phyloP scores from a whole-genome alignment of 306 rosid genomes.

The Cyamopsis tetragonoloba region DNA sequence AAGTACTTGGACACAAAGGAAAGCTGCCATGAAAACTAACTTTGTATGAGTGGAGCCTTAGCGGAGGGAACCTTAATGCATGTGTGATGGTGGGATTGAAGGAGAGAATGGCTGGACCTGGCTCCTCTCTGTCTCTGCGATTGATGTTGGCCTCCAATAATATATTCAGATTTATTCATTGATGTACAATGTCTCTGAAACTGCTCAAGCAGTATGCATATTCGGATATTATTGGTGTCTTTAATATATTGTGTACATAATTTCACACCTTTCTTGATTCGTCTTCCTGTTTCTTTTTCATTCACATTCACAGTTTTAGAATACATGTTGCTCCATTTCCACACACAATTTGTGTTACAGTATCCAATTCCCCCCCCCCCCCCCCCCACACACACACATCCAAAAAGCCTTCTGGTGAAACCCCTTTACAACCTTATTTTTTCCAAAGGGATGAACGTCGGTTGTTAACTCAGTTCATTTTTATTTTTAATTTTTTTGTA shows the following conservation, averaged over 20 bases:
- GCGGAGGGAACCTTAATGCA: background rate
- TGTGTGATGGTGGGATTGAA: background rate
- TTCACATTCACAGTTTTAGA: no score
- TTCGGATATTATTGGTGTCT: background rate
- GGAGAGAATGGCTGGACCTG: background rate
- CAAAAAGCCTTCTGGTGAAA: no score
- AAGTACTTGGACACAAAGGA: slow-evolving; percentile 2
- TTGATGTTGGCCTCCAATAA: background rate
- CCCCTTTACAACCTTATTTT: no score
- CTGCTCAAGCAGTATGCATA: background rate
- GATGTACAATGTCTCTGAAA: slow-evolving; percentile 1
- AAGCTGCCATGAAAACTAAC: slow-evolving; percentile 6
- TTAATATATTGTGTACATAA: background rate
- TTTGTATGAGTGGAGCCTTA: slow-evolving; percentile 1
- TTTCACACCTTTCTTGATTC: no score
- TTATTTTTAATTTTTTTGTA: no score
- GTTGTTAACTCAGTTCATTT: no score
- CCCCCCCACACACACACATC: no score
- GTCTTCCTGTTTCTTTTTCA: no score
- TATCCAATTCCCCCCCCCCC: no score
- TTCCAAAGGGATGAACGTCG: no score
- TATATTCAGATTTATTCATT: background rate
- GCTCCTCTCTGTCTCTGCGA: background rate
- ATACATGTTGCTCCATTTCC: no score
- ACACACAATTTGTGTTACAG: no score